Evolutionary conservation across 129 eudicot species (phyloP).

Genomic region (Lactuca saligna): DNA sequence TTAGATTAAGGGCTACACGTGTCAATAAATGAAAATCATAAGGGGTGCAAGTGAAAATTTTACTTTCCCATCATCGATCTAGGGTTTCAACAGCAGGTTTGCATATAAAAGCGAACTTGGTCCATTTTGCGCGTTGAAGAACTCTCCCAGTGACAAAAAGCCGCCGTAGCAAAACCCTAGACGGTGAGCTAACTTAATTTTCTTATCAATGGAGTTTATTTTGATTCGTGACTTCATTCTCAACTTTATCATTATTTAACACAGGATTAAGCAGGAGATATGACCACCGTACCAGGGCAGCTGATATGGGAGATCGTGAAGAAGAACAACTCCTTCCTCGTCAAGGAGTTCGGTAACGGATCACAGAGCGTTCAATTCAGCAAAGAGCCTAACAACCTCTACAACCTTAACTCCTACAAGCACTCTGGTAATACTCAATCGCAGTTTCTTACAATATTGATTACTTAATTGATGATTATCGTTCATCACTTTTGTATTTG

Average conservation of each 20-base stretch:
- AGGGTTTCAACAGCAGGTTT: slow-evolving; percentile 22
- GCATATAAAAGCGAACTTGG: slow-evolving; percentile 12
- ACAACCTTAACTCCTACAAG: slow-evolving; percentile 85
- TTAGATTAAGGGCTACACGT: not conserved
- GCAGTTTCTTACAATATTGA: not conserved
- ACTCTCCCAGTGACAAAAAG: slow-evolving; percentile 12
- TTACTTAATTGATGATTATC: not conserved
- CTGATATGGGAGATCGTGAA: slow-evolving; percentile 94
- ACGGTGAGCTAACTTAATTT: slow-evolving; percentile 4
- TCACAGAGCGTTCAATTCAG: slow-evolving; percentile 68
- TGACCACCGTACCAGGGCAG: slow-evolving; percentile 95
- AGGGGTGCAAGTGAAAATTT: slow-evolving; percentile 6
- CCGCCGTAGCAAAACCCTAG: slow-evolving; percentile 38
- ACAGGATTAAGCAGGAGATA: slow-evolving; percentile 32
- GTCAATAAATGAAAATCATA: not conserved
- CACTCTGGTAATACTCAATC: slow-evolving; percentile 57
- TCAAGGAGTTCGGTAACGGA: slow-evolving; percentile 91
- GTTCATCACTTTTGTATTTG: not conserved
- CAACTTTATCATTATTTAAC: not conserved
- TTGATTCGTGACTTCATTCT: not conserved
- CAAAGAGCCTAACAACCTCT: slow-evolving; percentile 89
- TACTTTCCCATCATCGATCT: not conserved
- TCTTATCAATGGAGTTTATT: not conserved
- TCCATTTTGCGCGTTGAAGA: slow-evolving; percentile 9
- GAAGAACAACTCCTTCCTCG: slow-evolving; percentile 84